Evolutionary conservation across 176 grass and related monocot species (phyloP).

Genomic region (Carex scoparia): DNA sequence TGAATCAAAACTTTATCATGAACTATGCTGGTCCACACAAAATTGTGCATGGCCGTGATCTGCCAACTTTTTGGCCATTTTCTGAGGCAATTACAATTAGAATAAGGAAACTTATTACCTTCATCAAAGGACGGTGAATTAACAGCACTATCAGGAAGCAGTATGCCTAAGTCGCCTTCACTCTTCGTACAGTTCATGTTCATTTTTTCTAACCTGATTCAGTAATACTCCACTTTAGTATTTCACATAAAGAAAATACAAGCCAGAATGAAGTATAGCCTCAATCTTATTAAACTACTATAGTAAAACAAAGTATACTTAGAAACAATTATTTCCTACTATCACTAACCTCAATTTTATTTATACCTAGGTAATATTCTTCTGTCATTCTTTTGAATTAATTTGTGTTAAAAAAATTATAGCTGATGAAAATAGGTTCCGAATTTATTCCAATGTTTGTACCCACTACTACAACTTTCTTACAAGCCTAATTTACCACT

Average conservation of each 20-base stretch:
- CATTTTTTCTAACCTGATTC: slow-evolving; percentile 1
- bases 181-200: slow-evolving; percentile 18
- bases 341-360: neutral
- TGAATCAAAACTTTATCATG: neutral
- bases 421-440: neutral
- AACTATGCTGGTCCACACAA: neutral
- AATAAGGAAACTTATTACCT: neutral
- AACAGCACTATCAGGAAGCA: slow-evolving; percentile 18
- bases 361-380: neutral
- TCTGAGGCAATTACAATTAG: neutral
- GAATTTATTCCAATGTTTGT: neutral
- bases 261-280: neutral
- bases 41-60: neutral
- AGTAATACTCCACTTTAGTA: neutral
- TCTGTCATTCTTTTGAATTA: neutral
- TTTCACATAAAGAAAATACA: neutral
- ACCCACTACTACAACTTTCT: neutral
- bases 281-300: neutral
- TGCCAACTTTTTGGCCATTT: neutral
- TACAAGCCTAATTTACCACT: slow-evolving; percentile 3
- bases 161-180: slow-evolving; percentile 22
- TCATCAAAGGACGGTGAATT: slow-evolving; percentile 28
- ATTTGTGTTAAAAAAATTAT: neutral
- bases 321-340: neutral
- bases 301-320: neutral